These are phyloP conservation scores for Keqinozyma sinolaborantium DNA, from an alignment of 1,139 yeast species.

Conservation along the genomic window DNA sequence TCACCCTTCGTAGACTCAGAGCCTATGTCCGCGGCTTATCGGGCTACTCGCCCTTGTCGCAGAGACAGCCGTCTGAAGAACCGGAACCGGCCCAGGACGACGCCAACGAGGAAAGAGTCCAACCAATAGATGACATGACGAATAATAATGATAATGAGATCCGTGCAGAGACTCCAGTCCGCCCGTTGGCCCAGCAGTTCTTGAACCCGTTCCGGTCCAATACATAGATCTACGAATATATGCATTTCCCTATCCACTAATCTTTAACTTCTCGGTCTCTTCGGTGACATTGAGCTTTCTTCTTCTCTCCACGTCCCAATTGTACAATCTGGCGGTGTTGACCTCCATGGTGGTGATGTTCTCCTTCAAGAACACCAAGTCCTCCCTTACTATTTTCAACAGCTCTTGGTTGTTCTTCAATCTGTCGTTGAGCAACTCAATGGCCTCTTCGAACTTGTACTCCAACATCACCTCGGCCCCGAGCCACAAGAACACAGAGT, in stretches of 20 bases:
- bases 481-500: constrained; percentile 79
- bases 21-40: constrained; percentile 4
- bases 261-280: constrained; percentile 32
- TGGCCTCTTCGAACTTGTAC: constrained; percentile 86
- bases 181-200: constrained; percentile 58
- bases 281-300: constrained; percentile 40
- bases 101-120: constrained; percentile 9
- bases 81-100: constrained; percentile 18
- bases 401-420: constrained; percentile 61
- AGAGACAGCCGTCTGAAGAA: constrained; percentile 13
- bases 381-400: constrained; percentile 66
- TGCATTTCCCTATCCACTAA: constrained; percentile 10
- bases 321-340: constrained; percentile 90
- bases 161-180: constrained; percentile 52
- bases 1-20: constrained; percentile 5
- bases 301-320: constrained; percentile 93
- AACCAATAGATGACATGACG: constrained; percentile 21
- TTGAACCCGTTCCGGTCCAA: constrained; percentile 50
- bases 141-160: constrained; percentile 23
- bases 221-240: constrained; percentile 1
- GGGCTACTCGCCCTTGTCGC: constrained; percentile 5
- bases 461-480: constrained; percentile 99
- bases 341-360: constrained; percentile 98
- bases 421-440: constrained; percentile 60
- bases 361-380: constrained; percentile 82